Base-by-base conservation (phyloP, 352 stramenopile species). In the Globisporangium recalcitrans region DNA sequence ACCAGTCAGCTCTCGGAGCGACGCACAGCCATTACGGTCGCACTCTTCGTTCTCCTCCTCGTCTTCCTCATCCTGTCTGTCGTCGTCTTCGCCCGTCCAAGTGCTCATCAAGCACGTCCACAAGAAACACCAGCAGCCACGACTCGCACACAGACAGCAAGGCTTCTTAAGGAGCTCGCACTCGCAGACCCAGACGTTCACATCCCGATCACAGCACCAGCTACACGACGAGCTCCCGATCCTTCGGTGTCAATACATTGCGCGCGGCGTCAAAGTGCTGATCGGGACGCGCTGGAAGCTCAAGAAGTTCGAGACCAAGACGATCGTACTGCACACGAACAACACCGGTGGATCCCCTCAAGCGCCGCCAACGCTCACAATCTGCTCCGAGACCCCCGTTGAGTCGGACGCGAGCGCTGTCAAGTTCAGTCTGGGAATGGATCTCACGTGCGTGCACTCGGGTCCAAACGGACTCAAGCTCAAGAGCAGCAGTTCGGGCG, bases 221-320 rank as follows among this genome's bases (percentile, higher is more conserved):
- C 27, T 27, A 4, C 40, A 36, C 21, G 36, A 21, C 5, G 62
- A 73, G 21, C 69, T 90, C 26, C 77, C 80, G 38, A 72, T 87
- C 1, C 53, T 90, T 21, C 68, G 75, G 3, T 62, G 63, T 53
- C 68, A 85, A 32, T 90, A 87, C 47, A 63, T 82, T 19, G 78
- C 75, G 0, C 77, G 73, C 16, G 52, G 73, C 14, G 75, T 87
- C 24, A 63, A 56, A 7, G 78, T 88, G 24, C 63, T 77, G 8
- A 49, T 81, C 9, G 78, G 78, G 1, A 76, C 76, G 0, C 72
- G 77, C 21, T 88, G 74, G 75, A 61, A 63, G 42, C 59, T 90
- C 19, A 70, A 77, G 40, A 70, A 64, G n/a, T 87, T 84, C 46
- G 73, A 78, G 44, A 58, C 68, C 53, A 70, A 69, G 29, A 74